phyloP scores from a whole-genome alignment of 73 alveolate genomes.

The Tetrahymena thermophila region DNA sequence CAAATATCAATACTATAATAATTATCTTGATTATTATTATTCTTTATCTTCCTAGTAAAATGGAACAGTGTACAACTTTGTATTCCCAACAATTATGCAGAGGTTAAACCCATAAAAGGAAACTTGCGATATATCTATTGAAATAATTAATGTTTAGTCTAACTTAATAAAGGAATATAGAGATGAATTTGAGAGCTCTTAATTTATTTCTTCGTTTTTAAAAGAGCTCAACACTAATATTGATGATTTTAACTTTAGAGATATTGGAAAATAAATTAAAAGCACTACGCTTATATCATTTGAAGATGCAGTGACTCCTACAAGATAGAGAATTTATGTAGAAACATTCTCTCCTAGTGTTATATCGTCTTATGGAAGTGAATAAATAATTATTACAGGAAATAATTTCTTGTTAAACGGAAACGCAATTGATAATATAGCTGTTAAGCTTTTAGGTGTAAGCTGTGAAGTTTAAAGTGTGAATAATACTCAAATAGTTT shows the following conservation, averaged over 20 bases:
- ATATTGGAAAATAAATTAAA: not conserved
- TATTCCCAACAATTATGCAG: not conserved
- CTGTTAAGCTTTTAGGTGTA: not conserved
- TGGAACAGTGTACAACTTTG: not conserved
- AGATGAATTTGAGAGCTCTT: not conserved
- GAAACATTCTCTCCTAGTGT: not conserved
- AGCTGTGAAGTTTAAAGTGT: not conserved
- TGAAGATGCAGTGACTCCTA: not conserved
- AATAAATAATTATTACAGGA: not conserved
- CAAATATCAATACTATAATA: not conserved
- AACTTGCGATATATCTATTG: not conserved
- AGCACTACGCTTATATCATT: not conserved
- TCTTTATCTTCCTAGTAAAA: not conserved
- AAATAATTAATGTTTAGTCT: not conserved
- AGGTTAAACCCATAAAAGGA: not conserved
- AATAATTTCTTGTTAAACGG: not conserved
- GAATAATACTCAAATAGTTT: not conserved
- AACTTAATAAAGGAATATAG: not conserved
- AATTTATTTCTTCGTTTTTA: not conserved
- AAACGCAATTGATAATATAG: not conserved
- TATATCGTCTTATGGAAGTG: not conserved
- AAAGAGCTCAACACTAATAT: not conserved
- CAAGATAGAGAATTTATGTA: not conserved
- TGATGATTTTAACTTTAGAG: not conserved
- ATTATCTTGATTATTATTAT: not conserved